Evolutionary conservation across 2,329 filamentous ascomycete genomes (phyloP).

Genomic region (Aspergillus tubingensis): DNA sequence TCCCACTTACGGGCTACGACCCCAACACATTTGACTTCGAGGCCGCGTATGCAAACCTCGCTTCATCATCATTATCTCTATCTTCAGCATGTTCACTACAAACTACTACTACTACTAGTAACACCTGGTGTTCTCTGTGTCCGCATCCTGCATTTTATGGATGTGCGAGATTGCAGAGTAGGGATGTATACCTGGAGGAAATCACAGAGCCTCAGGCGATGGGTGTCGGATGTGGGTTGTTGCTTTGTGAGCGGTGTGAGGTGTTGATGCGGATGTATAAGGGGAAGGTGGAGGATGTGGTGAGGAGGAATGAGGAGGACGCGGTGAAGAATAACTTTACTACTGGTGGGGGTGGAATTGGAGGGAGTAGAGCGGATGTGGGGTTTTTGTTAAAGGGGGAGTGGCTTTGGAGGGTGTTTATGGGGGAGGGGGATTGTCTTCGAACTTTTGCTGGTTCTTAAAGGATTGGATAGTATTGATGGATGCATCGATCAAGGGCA

Average conservation of each 20-base stretch:
- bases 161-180: conserved; percentile 28
- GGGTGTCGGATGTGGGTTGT: conserved; percentile 30
- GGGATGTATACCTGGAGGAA: conserved; percentile 15
- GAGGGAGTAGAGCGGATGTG: conserved; percentile 29
- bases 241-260: conserved; percentile 33
- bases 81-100: not conserved
- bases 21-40: conserved; percentile 21
- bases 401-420: conserved; percentile 17
- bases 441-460: too few species aligned
- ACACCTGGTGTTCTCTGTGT: conserved; percentile 47
- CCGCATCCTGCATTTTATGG: conserved; percentile 39
- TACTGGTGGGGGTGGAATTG: conserved; percentile 6
- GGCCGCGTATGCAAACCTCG: conserved; percentile 29
- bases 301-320: conserved; percentile 16
- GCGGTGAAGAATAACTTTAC: too few species aligned
- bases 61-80: conserved; percentile 8
- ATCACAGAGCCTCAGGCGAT: not conserved
- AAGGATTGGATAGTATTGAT: too few species aligned
- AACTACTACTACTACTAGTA: conserved; percentile 8
- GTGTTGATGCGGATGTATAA: conserved; percentile 16
- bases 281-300: conserved; percentile 23
- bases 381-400: conserved; percentile 26
- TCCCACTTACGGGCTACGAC: too few species aligned
- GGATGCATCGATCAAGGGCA: too few species aligned
- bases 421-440: not conserved